A percentile compares a stretch with the other conserved stretches of the same genome.
Evolutionary conservation across 345 rosid genomes (phyloP).

Genomic region (Eucalyptus regnans): DNA sequence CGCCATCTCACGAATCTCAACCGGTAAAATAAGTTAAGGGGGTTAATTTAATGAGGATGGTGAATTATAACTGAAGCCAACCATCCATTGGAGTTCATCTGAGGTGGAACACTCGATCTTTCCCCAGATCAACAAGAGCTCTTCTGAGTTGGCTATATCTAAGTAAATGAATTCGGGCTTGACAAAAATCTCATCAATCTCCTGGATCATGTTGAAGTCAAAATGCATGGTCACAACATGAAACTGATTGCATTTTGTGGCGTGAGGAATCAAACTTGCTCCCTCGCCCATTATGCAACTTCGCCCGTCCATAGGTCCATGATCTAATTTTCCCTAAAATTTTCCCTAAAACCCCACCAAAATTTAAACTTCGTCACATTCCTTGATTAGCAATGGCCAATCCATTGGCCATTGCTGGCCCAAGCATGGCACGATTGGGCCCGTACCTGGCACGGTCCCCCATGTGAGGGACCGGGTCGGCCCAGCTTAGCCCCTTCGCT

Average conservation of each 20-base stretch:
- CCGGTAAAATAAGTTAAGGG: not conserved
- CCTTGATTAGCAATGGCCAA: not conserved
- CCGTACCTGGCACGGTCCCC: not conserved
- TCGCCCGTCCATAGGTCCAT: not conserved
- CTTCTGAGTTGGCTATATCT: not conserved
- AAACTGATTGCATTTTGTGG: not conserved
- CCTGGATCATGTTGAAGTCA: not conserved
- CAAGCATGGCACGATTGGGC: not conserved
- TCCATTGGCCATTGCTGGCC: not conserved
- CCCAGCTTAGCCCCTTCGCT: not conserved
- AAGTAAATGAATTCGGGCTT: not conserved
- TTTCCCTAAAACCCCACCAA: not conserved
- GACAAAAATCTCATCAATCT: not conserved
- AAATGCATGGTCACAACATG: not conserved
- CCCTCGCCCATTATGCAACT: not conserved
- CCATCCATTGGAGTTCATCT: not conserved
- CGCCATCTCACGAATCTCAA: too few species aligned
- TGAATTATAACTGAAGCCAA: not conserved
- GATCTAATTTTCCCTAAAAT: not conserved
- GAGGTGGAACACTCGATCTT: not conserved
- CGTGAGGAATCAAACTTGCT: not conserved
- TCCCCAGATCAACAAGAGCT: not conserved
- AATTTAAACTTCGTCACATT: not conserved
- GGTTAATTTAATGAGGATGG: not conserved
- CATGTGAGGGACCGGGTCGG: not conserved